Percentiles rank a stretch among this genome's conserved stretches.
Conservation (phyloP, 2,329 filamentous ascomycete genomes). For the Trichoderma afroharzianum region DNA sequence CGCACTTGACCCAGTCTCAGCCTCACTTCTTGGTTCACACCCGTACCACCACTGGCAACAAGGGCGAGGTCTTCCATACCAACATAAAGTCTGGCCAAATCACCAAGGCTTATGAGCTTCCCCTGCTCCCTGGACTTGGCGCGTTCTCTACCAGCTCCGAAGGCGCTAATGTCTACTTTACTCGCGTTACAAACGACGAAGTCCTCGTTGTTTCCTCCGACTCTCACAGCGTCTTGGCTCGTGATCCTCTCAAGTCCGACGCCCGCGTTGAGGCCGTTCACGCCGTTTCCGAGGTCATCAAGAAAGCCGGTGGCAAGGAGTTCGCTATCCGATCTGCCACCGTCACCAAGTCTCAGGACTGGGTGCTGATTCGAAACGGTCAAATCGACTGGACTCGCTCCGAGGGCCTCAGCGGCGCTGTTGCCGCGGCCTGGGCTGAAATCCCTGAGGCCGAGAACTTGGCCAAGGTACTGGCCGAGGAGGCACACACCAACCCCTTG, state of each 20-base stretch:
- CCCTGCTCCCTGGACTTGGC: constrained; percentile 65
- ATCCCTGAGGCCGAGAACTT: constrained; percentile 69
- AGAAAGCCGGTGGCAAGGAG: constrained; percentile 58
- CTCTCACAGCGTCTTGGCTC: constrained; percentile 71
- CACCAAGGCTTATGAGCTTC: constrained; percentile 76
- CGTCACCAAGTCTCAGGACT: constrained; percentile 66
- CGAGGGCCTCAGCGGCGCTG: constrained; percentile 76
- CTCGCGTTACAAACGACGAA: constrained; percentile 72
- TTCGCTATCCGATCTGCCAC: constrained; percentile 78
- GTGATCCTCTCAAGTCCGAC: constrained; percentile 60
- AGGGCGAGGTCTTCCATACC: constrained; percentile 83
- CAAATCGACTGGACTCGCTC: constrained; percentile 74
- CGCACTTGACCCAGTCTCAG: constrained; percentile 65
- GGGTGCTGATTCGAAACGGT: constrained; percentile 80
- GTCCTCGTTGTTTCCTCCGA: constrained; percentile 69
- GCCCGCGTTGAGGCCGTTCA: constrained; percentile 52
- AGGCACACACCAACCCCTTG: constrained; percentile 76
- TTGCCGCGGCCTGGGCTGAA: constrained; percentile 77
- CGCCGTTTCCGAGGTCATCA: constrained; percentile 77
- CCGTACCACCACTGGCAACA: constrained; percentile 65
- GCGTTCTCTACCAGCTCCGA: constrained; percentile 75
- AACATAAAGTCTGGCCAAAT: constrained; percentile 66
- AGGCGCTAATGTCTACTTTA: constrained; percentile 84
- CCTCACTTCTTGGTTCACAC: constrained; percentile 85
- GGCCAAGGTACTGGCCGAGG: constrained; percentile 76